These are phyloP conservation scores for Eucalyptus polyanthemos DNA, from an alignment of 345 rosid genomes.

Conservation along the genomic window DNA sequence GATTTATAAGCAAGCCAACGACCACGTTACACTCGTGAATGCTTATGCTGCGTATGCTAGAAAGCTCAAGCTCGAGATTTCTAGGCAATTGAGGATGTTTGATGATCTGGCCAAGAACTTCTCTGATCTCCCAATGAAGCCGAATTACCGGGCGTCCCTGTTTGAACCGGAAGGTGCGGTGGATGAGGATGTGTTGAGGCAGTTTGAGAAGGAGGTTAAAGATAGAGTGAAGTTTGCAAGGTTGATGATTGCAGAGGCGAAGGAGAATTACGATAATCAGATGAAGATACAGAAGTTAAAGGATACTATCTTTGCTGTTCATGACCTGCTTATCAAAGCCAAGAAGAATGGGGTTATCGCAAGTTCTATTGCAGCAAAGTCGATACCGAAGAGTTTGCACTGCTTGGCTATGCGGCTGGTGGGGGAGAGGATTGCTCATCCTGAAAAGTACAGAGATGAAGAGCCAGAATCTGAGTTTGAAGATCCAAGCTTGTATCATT, in stretches of 20 bases:
- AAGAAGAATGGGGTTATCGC: conserved; percentile 82
- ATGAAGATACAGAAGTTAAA: conserved; percentile 86
- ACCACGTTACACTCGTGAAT: conserved; percentile 63
- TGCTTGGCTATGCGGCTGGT: conserved; percentile 95
- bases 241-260: conserved; percentile 57
- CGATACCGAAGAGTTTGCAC: conserved; percentile 81
- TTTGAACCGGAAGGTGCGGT: conserved; percentile 29
- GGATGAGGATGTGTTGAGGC: conserved; percentile 74
- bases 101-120: conserved; percentile 68
- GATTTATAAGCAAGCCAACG: conserved; percentile 81
- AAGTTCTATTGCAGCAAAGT: conserved; percentile 71
- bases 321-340: conserved; percentile 67
- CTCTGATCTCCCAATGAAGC: conserved; percentile 39
- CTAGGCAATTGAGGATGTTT: conserved; percentile 60
- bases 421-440: conserved; percentile 70
- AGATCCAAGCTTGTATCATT: conserved; percentile 71
- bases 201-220: conserved; percentile 85
- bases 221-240: conserved; percentile 68
- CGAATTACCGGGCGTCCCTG: conserved; percentile 30
- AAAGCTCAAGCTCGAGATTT: conserved; percentile 79
- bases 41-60: conserved; percentile 94
- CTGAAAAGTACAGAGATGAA: conserved; percentile 59
- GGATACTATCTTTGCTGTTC: conserved; percentile 81
- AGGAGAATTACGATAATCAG: conserved; percentile 89
- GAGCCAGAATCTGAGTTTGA: conserved; percentile 42